phyloP scores from a whole-genome alignment of 805 yeast species.

The Lipomyces oligophaga region DNA sequence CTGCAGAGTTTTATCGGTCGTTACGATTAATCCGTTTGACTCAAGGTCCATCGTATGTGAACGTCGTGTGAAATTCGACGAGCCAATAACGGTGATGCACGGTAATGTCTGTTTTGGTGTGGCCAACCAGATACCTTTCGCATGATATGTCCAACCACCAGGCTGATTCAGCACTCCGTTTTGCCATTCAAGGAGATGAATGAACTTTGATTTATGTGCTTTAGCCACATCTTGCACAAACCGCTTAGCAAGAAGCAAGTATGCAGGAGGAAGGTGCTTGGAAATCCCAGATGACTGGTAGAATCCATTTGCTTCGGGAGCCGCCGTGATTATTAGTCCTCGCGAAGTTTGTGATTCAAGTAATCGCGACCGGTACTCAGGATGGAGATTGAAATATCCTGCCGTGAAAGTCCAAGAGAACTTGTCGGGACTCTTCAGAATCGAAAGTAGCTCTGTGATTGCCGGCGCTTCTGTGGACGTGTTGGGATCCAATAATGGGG shows the following conservation, averaged over 20 bases:
- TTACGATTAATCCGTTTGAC: constrained; percentile 74
- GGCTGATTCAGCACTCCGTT: constrained; percentile 77
- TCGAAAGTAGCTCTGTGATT: constrained; percentile 48
- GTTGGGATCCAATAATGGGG: constrained; percentile 68
- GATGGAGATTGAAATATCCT: constrained; percentile 90
- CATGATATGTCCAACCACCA: constrained; percentile 96
- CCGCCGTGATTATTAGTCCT: constrained; percentile 81
- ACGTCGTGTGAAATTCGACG: constrained; percentile 88
- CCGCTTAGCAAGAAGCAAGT: constrained; percentile 65
- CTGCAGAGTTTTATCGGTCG: constrained; percentile 61
- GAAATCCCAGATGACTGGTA: constrained; percentile 80
- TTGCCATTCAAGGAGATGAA: constrained; percentile 77
- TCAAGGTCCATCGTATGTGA: constrained; percentile 87
- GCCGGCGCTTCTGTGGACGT: constrained; percentile 80
- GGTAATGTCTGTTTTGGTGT: constrained; percentile 50
- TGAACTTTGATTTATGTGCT: constrained; percentile 43
- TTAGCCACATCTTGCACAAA: constrained; percentile 55
- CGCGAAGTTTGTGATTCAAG: constrained; percentile 50
- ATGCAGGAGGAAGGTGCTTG: constrained; percentile 79
- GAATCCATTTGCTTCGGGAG: constrained; percentile 92
- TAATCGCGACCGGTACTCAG: constrained; percentile 60
- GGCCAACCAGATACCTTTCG: constrained; percentile 88
- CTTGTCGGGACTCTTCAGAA: constrained; percentile 35
- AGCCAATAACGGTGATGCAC: constrained; percentile 76
- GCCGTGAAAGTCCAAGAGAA: constrained; percentile 87